These are phyloP conservation scores for Pelargonium fulgidum DNA, from an alignment of 441 rosid species.

Conservation along the genomic window DNA sequence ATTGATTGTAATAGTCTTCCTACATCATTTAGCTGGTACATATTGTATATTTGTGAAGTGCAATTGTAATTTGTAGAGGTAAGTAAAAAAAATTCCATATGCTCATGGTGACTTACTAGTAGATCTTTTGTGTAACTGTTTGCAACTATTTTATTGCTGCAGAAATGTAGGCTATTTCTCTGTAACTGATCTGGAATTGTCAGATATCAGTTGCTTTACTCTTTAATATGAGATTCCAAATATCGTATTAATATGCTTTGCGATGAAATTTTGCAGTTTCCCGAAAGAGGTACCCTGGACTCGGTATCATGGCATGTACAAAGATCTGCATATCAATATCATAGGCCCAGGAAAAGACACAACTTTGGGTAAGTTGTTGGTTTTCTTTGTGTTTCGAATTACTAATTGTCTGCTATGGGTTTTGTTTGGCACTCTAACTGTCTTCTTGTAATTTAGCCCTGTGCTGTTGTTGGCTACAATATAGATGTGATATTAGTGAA, in stretches of 20 bases:
- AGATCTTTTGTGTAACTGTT: background rate
- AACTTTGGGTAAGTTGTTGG: constrained; percentile 41
- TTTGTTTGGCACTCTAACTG: background rate
- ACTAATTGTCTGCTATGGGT: background rate
- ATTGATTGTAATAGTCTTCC: background rate
- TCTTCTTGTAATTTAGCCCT: background rate
- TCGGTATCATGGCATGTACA: constrained; percentile 65
- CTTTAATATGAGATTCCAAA: background rate
- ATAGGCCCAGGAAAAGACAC: constrained; percentile 85
- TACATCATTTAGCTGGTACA: background rate
- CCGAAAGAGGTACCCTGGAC: constrained; percentile 91
- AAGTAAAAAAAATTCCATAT: background rate
- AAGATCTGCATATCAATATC: constrained; percentile 52
- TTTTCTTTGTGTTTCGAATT: background rate
- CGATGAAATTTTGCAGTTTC: constrained; percentile 38
- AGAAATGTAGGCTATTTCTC: background rate
- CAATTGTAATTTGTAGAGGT: background rate
- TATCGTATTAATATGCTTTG: background rate
- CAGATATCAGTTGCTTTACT: background rate
- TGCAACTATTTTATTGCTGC: background rate
- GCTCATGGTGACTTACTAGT: background rate
- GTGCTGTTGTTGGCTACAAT: background rate
- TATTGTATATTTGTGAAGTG: background rate
- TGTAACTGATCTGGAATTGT: background rate
- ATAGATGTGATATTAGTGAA: background rate